Evolutionary conservation across 306 rosid genomes (phyloP).

Genomic region (Quercus engelmannii): DNA sequence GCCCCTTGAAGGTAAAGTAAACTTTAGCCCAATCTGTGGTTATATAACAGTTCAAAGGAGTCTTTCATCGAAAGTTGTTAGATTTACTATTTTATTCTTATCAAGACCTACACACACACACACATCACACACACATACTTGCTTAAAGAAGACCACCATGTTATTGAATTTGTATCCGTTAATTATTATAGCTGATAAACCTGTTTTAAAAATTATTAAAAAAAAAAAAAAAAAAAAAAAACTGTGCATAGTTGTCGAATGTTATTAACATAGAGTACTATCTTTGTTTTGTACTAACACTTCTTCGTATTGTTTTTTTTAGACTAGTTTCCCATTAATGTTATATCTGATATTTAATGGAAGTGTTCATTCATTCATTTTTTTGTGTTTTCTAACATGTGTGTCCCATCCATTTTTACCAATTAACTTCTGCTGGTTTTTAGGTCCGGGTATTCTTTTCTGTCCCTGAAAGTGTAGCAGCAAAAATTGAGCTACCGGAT

Average conservation of each 20-base stretch:
- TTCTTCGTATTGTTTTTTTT: not conserved
- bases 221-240: not conserved
- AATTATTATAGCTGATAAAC: no score
- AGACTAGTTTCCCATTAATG: not conserved
- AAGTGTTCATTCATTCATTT: not conserved
- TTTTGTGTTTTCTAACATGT: not conserved
- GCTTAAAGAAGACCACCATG: no score
- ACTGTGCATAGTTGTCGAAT: not conserved
- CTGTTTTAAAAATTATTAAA: not conserved
- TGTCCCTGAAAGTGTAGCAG: slow-evolving; percentile 78
- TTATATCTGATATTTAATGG: not conserved
- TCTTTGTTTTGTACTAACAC: not conserved
- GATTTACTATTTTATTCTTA: not conserved
- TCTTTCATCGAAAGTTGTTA: not conserved
- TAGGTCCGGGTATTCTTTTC: slow-evolving; percentile 92
- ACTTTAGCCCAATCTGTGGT: not conserved
- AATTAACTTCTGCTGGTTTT: slow-evolving; percentile 3
- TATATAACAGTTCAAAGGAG: not conserved
- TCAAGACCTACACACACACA: no score
- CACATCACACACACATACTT: no score
- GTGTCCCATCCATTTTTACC: not conserved
- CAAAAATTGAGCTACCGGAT: slow-evolving; percentile 84
- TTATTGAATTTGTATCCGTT: not conserved
- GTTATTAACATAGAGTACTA: not conserved
- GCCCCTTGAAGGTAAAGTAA: not conserved